Base-by-base conservation (phyloP, 2,329 filamentous ascomycete species). In the Hymenoscyphus albidus region DNA sequence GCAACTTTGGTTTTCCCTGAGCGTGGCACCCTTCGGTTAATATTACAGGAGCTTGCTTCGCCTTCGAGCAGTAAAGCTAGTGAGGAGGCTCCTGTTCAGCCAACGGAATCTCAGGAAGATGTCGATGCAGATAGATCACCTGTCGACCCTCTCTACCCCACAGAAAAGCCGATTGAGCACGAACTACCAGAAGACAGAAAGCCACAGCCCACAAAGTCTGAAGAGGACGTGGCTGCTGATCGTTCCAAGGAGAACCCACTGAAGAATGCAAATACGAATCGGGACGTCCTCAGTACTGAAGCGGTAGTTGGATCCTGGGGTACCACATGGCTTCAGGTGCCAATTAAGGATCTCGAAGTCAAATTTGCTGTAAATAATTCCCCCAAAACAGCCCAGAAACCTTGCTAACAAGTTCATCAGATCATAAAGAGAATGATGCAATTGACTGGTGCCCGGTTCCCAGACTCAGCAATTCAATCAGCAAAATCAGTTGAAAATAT, bases 371-470 rank as follows among this genome's bases (percentile, higher is more conserved):
- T 95, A 83, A 69, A 88, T 82, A 66, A 42, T 48, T 10, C 38
- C 18, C 27, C 4, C 22, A 27, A 40, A 44, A 3, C 22, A 10
- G 38, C 4, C n/a, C 35, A 51, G 14, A 42, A 32, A 42, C 51
- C 31, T 61, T 62, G 32, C 66, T 70, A 63, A 71, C 58, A 39
- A 57, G 22, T 38, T 61, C 22, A 51, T 32, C 70, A 97, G 93
- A 83, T 95, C 69, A 80, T 88, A 72, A 96, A 97, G 79, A 88
- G 92, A 65, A 80, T 93, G 67, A 86, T 89, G 76, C 90, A 95
- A 76, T 82, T 96, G 66, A 93, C 89, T n/a, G 91, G 92, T 66
- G 85, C 88, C 67, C 84, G 86, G 65, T 81, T 97, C 69, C 82
- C 90, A 16, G 94, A 97, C 77, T 80, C 85, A 58, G 83, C 84